Evolutionary conservation across 2,329 filamentous ascomycete genomes (phyloP).

Genomic region (Bipolaris zeicola): DNA sequence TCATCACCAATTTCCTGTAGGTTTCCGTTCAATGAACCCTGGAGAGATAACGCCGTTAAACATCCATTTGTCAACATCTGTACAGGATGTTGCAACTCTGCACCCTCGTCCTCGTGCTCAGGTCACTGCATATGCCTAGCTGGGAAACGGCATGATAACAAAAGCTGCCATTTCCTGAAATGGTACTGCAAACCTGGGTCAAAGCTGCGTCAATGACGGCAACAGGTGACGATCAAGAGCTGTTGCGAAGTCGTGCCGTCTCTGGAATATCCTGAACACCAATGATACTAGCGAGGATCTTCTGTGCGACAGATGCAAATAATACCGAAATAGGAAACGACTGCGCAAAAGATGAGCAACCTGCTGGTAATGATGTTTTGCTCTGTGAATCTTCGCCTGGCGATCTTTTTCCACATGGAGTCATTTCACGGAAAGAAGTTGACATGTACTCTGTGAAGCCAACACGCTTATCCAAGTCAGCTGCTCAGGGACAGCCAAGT

Average conservation of each 20-base stretch:
- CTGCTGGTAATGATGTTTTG: background rate
- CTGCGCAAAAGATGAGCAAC: background rate
- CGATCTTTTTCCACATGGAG: no score
- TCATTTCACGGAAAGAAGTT: background rate
- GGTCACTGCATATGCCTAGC: slow-evolving; percentile 1
- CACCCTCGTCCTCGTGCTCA: background rate
- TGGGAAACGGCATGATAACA: background rate
- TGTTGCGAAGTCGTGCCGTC: background rate
- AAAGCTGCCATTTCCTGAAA: background rate
- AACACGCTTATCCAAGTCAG: background rate
- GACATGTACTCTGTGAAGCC: background rate
- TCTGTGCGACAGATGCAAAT: background rate
- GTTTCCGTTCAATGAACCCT: background rate
- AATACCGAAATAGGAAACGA: background rate
- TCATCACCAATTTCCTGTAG: background rate
- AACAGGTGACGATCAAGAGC: background rate
- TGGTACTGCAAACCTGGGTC: background rate
- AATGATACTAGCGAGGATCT: background rate
- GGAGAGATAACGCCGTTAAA: background rate
- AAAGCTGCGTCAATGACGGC: background rate
- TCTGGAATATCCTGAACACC: background rate
- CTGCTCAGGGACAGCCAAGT: background rate
- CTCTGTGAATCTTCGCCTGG: background rate
- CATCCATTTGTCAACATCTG: background rate
- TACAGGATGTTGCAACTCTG: background rate